Conservation (phyloP, 495 filamentous ascomycete genomes). For the Darksidea phi region DNA sequence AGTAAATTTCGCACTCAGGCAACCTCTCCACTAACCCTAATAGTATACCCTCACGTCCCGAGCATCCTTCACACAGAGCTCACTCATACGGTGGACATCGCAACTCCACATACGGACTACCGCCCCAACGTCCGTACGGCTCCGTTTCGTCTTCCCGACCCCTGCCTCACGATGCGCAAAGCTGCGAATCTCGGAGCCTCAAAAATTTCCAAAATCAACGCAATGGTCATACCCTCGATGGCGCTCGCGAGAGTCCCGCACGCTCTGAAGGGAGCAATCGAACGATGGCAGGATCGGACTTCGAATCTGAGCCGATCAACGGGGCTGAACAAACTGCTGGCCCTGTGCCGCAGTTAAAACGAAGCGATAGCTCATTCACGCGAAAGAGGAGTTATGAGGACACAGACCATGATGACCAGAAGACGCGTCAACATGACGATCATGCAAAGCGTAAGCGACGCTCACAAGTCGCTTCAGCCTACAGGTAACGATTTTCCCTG, state of each 20-base stretch:
- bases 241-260: slow-evolving; percentile 26
- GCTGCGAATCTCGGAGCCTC: slow-evolving; percentile 30
- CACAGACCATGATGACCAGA: slow-evolving; percentile 32
- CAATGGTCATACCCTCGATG: slow-evolving; percentile 23
- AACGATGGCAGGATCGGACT: slow-evolving; percentile 41
- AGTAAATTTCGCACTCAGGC: not conserved
- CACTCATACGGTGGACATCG: slow-evolving; percentile 28
- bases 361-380: slow-evolving; percentile 28
- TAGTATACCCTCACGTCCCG: slow-evolving; percentile 6
- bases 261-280: slow-evolving; percentile 38
- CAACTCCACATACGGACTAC: slow-evolving; percentile 9
- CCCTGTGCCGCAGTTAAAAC: slow-evolving; percentile 10
- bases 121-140: slow-evolving; percentile 26
- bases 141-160: slow-evolving; percentile 25
- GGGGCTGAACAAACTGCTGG: slow-evolving; percentile 11
- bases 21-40: slow-evolving; percentile 1
- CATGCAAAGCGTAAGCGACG: slow-evolving; percentile 37
- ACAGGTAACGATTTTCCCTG: slow-evolving; percentile 19
- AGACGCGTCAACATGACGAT: slow-evolving; percentile 34
- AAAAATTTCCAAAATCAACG: slow-evolving; percentile 5
- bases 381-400: slow-evolving; percentile 42
- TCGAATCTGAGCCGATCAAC: slow-evolving; percentile 28
- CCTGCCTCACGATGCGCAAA: slow-evolving; percentile 26
- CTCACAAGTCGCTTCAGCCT: slow-evolving; percentile 34
- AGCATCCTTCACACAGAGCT: slow-evolving; percentile 16